Conservation (phyloP, 768 basidiomycete genomes). For the Tremella fuciformis region DNA sequence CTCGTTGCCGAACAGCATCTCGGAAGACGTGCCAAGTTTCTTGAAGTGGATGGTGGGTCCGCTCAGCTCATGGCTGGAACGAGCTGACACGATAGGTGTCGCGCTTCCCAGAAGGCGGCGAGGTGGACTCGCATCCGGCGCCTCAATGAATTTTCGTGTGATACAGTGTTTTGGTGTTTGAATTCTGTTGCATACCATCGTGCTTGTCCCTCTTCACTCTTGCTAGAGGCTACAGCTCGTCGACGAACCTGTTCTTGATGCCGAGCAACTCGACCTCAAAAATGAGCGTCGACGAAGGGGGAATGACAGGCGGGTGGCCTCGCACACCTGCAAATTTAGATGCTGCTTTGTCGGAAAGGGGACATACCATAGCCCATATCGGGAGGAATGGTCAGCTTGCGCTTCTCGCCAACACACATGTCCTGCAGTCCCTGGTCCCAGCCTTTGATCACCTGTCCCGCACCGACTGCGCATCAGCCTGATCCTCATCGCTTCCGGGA, state of each 20-base stretch:
- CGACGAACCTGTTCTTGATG: constrained; percentile 55
- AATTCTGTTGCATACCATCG: neutral
- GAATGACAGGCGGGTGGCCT: constrained; percentile 74
- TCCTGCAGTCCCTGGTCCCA: constrained; percentile 55
- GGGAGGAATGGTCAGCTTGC: constrained; percentile 80
- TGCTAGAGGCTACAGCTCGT: constrained; percentile 34
- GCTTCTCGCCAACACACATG: constrained; percentile 85
- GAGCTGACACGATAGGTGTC: neutral
- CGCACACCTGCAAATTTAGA: constrained; percentile 50
- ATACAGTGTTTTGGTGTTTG: constrained; percentile 1
- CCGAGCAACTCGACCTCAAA: constrained; percentile 82
- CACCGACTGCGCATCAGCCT: constrained; percentile 38
- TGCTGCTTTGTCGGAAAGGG: neutral
- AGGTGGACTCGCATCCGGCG: constrained; percentile 4
- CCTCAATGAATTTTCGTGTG: neutral
- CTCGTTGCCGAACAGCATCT: constrained; percentile 43
- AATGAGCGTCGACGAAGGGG: constrained; percentile 71
- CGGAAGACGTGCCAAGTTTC: constrained; percentile 51
- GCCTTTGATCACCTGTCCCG: constrained; percentile 52
- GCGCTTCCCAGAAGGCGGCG: constrained; percentile 8
- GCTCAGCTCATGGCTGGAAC: neutral
- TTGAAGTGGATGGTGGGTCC: constrained; percentile 39
- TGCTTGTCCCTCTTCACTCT: neutral
- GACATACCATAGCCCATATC: constrained; percentile 75
- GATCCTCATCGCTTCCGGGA: neutral